Evolutionary conservation across 2,329 filamentous ascomycete genomes (phyloP).

Genomic region (Cladophialophora psammophila): DNA sequence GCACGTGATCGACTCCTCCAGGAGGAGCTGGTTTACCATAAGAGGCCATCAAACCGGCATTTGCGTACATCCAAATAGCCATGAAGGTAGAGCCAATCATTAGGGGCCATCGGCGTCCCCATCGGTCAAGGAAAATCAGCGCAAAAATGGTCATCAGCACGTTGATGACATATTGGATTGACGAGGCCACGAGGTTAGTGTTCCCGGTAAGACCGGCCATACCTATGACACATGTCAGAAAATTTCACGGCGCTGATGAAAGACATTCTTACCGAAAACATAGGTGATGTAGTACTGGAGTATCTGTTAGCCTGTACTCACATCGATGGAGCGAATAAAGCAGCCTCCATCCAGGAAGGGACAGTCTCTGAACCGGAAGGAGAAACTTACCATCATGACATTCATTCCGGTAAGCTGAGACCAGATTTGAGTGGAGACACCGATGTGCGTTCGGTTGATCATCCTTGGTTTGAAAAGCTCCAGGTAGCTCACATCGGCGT

Average conservation of each 20-base stretch:
- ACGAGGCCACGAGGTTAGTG: constrained; percentile 68
- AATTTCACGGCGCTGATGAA: not conserved
- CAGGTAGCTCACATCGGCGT: constrained; percentile 72
- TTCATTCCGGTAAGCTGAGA: constrained; percentile 77
- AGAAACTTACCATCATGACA: constrained; percentile 1
- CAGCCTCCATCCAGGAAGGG: not conserved
- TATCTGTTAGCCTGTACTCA: constrained; percentile 44
- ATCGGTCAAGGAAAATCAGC: constrained; percentile 75
- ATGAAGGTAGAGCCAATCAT: constrained; percentile 72
- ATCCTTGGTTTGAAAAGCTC: constrained; percentile 77
- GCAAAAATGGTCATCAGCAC: constrained; percentile 80
- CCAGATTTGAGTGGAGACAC: constrained; percentile 77
- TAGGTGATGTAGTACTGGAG: constrained; percentile 59
- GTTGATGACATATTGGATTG: constrained; percentile 80
- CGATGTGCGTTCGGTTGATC: constrained; percentile 75
- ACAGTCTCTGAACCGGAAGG: not conserved
- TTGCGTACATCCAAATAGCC: constrained; percentile 56
- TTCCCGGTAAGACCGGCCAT: constrained; percentile 72
- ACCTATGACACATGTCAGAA: constrained; percentile 67
- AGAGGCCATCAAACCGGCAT: constrained; percentile 51
- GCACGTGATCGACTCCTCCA: constrained; percentile 44
- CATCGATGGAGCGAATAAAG: not conserved
- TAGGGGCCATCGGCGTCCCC: constrained; percentile 74
- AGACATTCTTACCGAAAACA: constrained; percentile 27
- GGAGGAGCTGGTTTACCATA: constrained; percentile 51